Percentiles rank a stretch among this genome's conserved stretches.
These are phyloP conservation scores for Diutina scorzettiae DNA, from an alignment of 1,139 yeast genomes.

Conservation along the genomic window DNA sequence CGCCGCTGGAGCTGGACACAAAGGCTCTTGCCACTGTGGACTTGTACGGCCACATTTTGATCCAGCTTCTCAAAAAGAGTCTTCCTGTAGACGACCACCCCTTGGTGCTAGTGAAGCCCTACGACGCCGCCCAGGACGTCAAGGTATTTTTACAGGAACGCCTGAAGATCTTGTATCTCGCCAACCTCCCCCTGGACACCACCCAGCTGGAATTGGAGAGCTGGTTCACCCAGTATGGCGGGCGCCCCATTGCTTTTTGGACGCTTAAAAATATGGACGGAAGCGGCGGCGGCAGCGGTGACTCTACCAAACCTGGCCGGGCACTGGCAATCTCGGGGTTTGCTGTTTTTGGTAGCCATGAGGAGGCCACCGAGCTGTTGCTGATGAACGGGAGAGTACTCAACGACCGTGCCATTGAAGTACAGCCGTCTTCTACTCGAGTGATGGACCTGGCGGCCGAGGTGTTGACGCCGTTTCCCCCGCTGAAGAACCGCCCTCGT, in stretches of 20 bases:
- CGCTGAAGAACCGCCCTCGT: constrained; percentile 80
- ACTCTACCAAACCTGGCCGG: constrained; percentile 8
- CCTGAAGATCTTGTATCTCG: constrained; percentile 66
- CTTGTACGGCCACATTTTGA: constrained; percentile 31
- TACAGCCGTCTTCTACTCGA: constrained; percentile 71
- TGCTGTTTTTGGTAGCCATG: constrained; percentile 76
- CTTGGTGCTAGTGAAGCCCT: constrained; percentile 56
- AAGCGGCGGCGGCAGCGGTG: constrained; percentile 7
- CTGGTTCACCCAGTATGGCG: constrained; percentile 85
- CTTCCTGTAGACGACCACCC: constrained; percentile 41
- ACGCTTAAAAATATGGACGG: constrained; percentile 53
- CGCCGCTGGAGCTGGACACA: not conserved
- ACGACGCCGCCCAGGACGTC: constrained; percentile 63
- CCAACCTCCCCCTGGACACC: constrained; percentile 72
- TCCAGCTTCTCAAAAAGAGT: constrained; percentile 42
- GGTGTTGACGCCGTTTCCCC: constrained; percentile 73
- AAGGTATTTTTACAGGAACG: constrained; percentile 57
- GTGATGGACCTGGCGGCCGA: constrained; percentile 77
- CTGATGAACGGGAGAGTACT: constrained; percentile 70
- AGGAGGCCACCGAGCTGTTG: constrained; percentile 71
- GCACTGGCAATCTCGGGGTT: constrained; percentile 53
- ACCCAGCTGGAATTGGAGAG: constrained; percentile 85
- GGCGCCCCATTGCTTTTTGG: constrained; percentile 86
- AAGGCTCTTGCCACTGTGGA: constrained; percentile 16
- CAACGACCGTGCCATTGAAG: constrained; percentile 67